Evolutionary conservation across 805 yeast species (phyloP).

Genomic region (Sugiyamaella smithiae): DNA sequence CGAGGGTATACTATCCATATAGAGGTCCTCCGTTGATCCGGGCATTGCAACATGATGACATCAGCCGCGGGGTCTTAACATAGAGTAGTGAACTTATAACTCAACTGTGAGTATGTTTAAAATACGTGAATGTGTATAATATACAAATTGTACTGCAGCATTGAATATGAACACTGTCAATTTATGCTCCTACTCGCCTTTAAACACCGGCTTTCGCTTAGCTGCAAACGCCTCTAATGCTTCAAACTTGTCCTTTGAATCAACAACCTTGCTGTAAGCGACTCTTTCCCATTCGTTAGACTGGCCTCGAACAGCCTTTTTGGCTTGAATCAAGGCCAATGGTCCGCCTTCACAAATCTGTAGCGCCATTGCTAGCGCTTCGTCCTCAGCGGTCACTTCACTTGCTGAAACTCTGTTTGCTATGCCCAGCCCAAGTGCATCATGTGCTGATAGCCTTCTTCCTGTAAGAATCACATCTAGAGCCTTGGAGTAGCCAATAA

Average conservation of each 20-base stretch:
- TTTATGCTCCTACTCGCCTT: constrained; percentile 25
- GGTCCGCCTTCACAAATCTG: constrained; percentile 32
- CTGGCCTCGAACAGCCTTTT: constrained; percentile 30
- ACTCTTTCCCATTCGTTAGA: constrained; percentile 28
- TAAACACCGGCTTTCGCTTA: constrained; percentile 36
- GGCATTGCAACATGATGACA: neutral
- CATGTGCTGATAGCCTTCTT: constrained; percentile 34
- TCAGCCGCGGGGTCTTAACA: no score
- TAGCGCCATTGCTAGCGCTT: constrained; percentile 28
- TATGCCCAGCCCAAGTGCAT: constrained; percentile 40
- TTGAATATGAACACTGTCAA: no score
- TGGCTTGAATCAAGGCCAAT: constrained; percentile 30
- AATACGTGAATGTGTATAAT: no score
- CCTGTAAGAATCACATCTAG: constrained; percentile 43
- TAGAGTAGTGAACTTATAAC: no score
- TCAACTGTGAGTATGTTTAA: no score
- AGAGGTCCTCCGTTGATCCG: neutral
- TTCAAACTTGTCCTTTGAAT: constrained; percentile 36
- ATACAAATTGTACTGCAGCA: no score
- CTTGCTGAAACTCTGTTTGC: constrained; percentile 30
- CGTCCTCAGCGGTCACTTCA: constrained; percentile 21
- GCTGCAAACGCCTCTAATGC: constrained; percentile 40
- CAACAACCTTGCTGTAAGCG: constrained; percentile 28
- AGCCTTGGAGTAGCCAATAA: constrained; percentile 42
- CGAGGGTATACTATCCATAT: neutral